Percentiles rank a stretch among this genome's conserved stretches.
These are phyloP conservation scores for Ophiostoma montium DNA, from an alignment of 2,329 filamentous ascomycete species.

Conservation along the genomic window DNA sequence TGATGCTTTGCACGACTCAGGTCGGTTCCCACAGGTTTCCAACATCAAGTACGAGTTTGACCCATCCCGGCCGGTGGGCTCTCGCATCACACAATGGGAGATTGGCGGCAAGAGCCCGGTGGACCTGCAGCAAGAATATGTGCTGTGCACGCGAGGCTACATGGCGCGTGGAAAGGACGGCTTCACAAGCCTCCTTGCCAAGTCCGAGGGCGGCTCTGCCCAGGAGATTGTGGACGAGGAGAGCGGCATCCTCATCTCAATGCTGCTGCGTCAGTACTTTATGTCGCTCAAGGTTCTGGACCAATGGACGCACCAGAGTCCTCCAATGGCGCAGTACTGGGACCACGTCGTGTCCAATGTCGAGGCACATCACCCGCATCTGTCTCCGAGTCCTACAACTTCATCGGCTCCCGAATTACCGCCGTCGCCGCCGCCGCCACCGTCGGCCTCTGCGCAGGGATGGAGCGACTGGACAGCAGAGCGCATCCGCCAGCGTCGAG, in stretches of 20 bases:
- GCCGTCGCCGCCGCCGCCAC: no score
- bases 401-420: not conserved
- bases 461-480: slow-evolving; percentile 26
- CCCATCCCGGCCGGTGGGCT: slow-evolving; percentile 41
- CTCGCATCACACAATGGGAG: slow-evolving; percentile 47
- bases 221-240: slow-evolving; percentile 75
- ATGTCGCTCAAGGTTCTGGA: slow-evolving; percentile 71
- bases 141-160: slow-evolving; percentile 69
- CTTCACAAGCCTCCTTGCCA: slow-evolving; percentile 60
- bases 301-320: slow-evolving; percentile 60
- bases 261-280: slow-evolving; percentile 82
- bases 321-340: slow-evolving; percentile 52
- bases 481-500: slow-evolving; percentile 22
- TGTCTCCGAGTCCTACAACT: slow-evolving; percentile 20
- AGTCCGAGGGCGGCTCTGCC: slow-evolving; percentile 60
- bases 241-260: slow-evolving; percentile 73
- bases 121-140: slow-evolving; percentile 50
- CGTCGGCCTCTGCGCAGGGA: not conserved
- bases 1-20: slow-evolving; percentile 12
- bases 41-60: slow-evolving; percentile 68
- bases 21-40: slow-evolving; percentile 72
- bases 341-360: slow-evolving; percentile 47
- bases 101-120: slow-evolving; percentile 45
- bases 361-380: slow-evolving; percentile 34
- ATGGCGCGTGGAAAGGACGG: slow-evolving; percentile 86